These are phyloP conservation scores for Dendrocalamus sinicus DNA, from an alignment of 176 grass and related monocot genomes.

Conservation along the genomic window DNA sequence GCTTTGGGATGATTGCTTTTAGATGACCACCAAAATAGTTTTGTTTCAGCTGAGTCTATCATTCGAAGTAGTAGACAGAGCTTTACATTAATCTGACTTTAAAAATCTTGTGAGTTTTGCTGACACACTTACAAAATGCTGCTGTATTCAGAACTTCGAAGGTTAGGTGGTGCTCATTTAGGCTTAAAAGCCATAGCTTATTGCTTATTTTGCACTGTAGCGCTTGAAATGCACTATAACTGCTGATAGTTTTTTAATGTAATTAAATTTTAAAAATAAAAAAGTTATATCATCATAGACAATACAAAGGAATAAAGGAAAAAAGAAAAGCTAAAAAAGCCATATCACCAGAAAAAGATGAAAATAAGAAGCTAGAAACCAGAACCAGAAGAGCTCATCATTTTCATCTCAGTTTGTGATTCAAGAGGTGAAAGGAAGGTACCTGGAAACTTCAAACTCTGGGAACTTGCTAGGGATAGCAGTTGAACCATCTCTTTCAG, in stretches of 20 bases:
- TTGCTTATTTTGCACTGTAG: too few relatives aligned
- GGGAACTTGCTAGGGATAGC: constrained; percentile 14
- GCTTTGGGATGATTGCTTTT: background rate
- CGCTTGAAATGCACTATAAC: too few relatives aligned
- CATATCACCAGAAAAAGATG: too few relatives aligned
- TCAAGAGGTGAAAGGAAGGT: constrained; percentile 6
- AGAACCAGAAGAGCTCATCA: background rate
- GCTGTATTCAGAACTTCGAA: constrained; percentile 1
- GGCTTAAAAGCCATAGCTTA: too few relatives aligned
- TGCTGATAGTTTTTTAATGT: too few relatives aligned
- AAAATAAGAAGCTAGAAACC: too few relatives aligned
- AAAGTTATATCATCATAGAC: too few relatives aligned
- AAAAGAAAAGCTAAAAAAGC: too few relatives aligned
- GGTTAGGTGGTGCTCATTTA: background rate
- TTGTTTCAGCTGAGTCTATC: constrained; percentile 1
- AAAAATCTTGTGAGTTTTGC: constrained; percentile 11
- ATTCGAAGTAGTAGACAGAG: constrained; percentile 2
- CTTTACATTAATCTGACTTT: background rate
- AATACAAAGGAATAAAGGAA: too few relatives aligned
- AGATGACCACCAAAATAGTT: background rate
- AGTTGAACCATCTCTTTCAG: constrained; percentile 51
- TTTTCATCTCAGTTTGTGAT: background rate
- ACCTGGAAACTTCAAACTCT: constrained; percentile 16
- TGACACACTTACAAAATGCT: constrained; percentile 12
- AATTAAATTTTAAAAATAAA: too few relatives aligned